phyloP scores from a whole-genome alignment of 345 rosid genomes.

The Ceriops decandra region DNA sequence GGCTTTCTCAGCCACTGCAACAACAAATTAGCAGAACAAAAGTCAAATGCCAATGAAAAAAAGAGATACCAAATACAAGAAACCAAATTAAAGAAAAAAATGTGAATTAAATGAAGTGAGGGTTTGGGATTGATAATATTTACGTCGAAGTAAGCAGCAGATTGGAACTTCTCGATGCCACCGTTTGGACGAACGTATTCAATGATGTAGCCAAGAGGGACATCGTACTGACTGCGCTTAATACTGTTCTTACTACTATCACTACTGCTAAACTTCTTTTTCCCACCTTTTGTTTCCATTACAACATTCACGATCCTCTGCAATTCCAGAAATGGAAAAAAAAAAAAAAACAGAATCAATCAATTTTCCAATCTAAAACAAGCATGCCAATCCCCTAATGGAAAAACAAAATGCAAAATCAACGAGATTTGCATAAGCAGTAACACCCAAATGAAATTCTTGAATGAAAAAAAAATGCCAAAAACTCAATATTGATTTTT shows the following conservation, averaged over 20 bases:
- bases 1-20: slow-evolving; percentile 79
- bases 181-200: slow-evolving; percentile 90
- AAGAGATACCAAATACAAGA: background rate
- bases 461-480: too few species aligned
- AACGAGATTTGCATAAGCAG: too few species aligned
- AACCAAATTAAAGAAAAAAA: background rate
- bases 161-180: slow-evolving; percentile 78
- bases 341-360: background rate
- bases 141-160: slow-evolving; percentile 85
- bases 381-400: background rate
- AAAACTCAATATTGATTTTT: too few species aligned
- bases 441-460: too few species aligned
- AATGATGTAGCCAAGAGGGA: slow-evolving; percentile 78
- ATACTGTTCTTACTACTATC: slow-evolving; percentile 24
- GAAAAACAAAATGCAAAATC: background rate
- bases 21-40: background rate
- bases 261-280: slow-evolving; percentile 42
- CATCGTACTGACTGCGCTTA: slow-evolving; percentile 45
- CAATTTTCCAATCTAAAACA: background rate
- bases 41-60: background rate
- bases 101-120: background rate
- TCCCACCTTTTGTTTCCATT: slow-evolving; percentile 73
- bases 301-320: slow-evolving; percentile 63
- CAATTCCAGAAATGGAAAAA: background rate
- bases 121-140: background rate